phyloP scores from a whole-genome alignment of 139 green algal species.

The Astrephomene gubernaculifera region DNA sequence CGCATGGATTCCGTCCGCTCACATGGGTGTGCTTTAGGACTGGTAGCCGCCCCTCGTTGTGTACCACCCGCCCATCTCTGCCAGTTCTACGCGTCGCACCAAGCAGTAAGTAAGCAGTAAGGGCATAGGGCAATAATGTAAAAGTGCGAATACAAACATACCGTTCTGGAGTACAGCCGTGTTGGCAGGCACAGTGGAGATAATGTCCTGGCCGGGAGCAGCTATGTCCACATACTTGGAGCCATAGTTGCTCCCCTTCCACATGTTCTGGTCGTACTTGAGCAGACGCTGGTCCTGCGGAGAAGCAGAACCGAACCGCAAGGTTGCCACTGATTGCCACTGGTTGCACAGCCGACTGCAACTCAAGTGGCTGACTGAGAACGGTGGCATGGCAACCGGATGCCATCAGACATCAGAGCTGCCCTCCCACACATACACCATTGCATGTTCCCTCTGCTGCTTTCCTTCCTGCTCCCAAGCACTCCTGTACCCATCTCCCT shows the following conservation, averaged over 20 bases:
- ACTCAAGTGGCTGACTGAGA: background rate
- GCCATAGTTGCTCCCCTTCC: conserved; percentile 27
- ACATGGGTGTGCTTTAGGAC: no score
- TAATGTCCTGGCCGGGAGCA: conserved; percentile 9
- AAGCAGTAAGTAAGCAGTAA: no score
- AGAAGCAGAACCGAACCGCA: background rate
- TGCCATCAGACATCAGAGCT: background rate
- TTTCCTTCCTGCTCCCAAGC: background rate
- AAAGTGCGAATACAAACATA: no score
- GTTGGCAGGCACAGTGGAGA: background rate
- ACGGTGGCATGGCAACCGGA: background rate
- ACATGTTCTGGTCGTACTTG: background rate
- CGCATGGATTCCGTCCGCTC: no score
- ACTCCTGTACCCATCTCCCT: no score
- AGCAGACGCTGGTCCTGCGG: background rate
- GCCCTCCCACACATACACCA: background rate
- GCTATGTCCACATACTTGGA: background rate
- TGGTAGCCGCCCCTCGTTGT: no score
- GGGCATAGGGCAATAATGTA: no score
- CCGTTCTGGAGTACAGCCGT: no score
- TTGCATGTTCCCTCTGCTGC: background rate
- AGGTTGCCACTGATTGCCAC: background rate
- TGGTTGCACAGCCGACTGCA: background rate
- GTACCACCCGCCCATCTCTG: no score
- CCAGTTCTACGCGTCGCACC: no score